phyloP scores from a whole-genome alignment of 495 filamentous ascomycete species.

The Lasiosphaeris hirsuta region DNA sequence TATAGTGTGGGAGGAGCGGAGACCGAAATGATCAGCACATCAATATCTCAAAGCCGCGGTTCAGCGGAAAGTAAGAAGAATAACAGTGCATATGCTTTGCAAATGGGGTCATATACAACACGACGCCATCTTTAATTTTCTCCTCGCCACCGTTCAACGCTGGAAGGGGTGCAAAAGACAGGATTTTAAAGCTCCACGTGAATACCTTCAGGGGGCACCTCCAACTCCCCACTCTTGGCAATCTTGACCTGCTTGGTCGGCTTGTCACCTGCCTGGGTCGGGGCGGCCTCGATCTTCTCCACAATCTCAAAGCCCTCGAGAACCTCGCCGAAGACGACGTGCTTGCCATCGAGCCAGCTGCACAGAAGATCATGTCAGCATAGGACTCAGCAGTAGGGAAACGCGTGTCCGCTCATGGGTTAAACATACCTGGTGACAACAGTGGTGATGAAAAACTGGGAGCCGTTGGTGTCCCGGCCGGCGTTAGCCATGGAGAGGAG shows the following conservation, averaged over 20 bases:
- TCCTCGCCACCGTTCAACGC: slow-evolving; percentile 7
- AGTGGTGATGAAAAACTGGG: slow-evolving; percentile 97
- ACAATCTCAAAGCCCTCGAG: slow-evolving; percentile 90
- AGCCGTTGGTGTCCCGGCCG: slow-evolving; percentile 96
- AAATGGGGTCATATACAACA: slow-evolving; percentile 6
- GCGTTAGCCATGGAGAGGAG: slow-evolving; percentile 90
- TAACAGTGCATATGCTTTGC: slow-evolving; percentile 8
- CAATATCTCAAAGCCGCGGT: slow-evolving; percentile 9
- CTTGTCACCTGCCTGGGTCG: slow-evolving; percentile 67
- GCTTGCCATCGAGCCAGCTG: slow-evolving; percentile 84
- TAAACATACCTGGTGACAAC: slow-evolving; percentile 68
- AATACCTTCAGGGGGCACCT: slow-evolving; percentile 93
- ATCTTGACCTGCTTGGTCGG: slow-evolving; percentile 79
- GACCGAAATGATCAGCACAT: slow-evolving; percentile 5
- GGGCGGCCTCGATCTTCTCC: slow-evolving; percentile 76
- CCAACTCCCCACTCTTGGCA: slow-evolving; percentile 88
- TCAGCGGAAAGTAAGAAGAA: background rate
- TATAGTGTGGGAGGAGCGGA: slow-evolving; percentile 2
- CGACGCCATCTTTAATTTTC: slow-evolving; percentile 12
- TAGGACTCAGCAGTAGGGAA: background rate
- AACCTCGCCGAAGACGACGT: slow-evolving; percentile 91
- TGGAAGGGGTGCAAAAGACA: slow-evolving; percentile 7
- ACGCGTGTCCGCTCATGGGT: background rate
- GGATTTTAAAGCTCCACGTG: slow-evolving; percentile 82
- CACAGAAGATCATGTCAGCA: slow-evolving; percentile 25